phyloP scores from a whole-genome alignment of 108 stramenopile genomes.

The Discostella pseudostelligera region DNA sequence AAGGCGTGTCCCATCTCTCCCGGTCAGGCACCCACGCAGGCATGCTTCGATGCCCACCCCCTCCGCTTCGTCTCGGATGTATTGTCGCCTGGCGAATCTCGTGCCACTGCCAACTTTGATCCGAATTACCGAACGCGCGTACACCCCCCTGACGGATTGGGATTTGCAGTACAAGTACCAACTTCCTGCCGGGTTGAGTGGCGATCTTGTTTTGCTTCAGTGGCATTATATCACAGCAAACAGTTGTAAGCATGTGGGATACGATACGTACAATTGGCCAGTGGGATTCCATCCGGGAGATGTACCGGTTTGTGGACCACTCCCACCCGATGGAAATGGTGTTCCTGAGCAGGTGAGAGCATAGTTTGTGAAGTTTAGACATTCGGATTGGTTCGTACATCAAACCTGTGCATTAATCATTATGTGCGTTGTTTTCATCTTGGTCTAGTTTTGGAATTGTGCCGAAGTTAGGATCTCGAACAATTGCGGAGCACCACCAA shows the following conservation, averaged over 20 bases:
- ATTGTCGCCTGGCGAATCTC: conserved; percentile 10
- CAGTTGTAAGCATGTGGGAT: conserved; percentile 20
- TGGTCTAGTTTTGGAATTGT: conserved; percentile 22
- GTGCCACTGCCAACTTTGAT: conserved; percentile 28
- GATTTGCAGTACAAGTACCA: neutral
- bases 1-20: conserved; percentile 41
- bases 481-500: neutral
- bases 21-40: conserved; percentile 40
- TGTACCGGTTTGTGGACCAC: conserved; percentile 8
- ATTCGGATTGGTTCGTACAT: too few relatives aligned
- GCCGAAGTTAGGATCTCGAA: conserved; percentile 22
- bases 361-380: neutral
- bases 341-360: conserved; percentile 35
- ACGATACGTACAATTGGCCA: conserved; percentile 13
- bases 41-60: conserved; percentile 44
- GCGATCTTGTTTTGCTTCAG: conserved; percentile 58
- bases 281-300: neutral
- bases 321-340: conserved; percentile 29
- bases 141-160: conserved; percentile 23
- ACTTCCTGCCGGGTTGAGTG: conserved; percentile 21
- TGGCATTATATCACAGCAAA: conserved; percentile 76
- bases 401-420: conserved; percentile 1
- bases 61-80: conserved; percentile 48
- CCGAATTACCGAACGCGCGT: conserved; percentile 47
- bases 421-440: neutral